Percentiles rank a stretch among this genome's conserved stretches.
Conservation (phyloP, 768 basidiomycete genomes). For the Pleurotus platypus region DNA sequence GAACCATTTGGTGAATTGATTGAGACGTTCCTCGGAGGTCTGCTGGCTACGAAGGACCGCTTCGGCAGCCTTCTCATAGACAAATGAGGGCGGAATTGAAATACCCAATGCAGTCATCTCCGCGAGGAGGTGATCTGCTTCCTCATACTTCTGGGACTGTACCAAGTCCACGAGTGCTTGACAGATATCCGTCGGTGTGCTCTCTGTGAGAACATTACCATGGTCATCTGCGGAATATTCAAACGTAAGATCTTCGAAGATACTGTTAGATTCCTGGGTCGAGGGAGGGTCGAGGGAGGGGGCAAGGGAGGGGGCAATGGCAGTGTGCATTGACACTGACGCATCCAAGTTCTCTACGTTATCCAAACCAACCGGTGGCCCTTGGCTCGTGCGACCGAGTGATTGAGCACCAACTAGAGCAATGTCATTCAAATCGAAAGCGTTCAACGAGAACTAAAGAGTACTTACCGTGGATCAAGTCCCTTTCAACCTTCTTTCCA, state of each 20-base stretch:
- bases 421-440: too few relatives aligned
- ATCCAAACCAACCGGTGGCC: too few relatives aligned
- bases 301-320: not conserved
- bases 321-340: too few relatives aligned
- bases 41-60: slow-evolving; percentile 13
- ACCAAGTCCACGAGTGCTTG: slow-evolving; percentile 21
- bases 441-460: too few relatives aligned
- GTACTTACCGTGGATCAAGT: too few relatives aligned
- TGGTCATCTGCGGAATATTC: not conserved
- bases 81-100: slow-evolving; percentile 22
- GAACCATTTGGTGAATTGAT: slow-evolving; percentile 26
- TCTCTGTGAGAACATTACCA: not conserved
- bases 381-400: too few relatives aligned
- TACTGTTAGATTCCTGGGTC: not conserved
- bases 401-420: too few relatives aligned
- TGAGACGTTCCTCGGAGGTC: not conserved
- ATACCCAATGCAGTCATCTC: slow-evolving; percentile 28
- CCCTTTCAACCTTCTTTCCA: too few relatives aligned
- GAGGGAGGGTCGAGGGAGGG: not conserved
- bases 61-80: slow-evolving; percentile 25
- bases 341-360: too few relatives aligned
- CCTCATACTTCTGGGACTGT: slow-evolving; percentile 15
- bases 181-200: slow-evolving; percentile 6
- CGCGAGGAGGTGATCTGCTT: slow-evolving; percentile 26
- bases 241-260: not conserved